Percentiles rank a stretch among this genome's conserved stretches.
Evolutionary conservation across 257 asterid genomes (phyloP).

Genomic region (Forsythia viridissima): DNA sequence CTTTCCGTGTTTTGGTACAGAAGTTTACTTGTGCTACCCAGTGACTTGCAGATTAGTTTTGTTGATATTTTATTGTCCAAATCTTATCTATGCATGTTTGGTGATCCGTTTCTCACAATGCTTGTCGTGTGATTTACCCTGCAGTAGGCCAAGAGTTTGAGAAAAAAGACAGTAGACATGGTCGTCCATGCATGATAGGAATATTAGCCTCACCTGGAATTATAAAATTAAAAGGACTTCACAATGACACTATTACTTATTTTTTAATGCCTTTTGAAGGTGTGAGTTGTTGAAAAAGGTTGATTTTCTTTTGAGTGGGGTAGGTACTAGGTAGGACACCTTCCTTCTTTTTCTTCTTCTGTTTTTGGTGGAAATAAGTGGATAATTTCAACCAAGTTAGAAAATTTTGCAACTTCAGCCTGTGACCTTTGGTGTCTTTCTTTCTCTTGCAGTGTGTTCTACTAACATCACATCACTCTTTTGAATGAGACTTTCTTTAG

Average conservation of each 20-base stretch:
- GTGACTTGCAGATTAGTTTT: background rate
- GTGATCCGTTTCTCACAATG: background rate
- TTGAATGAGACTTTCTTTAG: background rate
- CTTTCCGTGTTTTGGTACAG: background rate
- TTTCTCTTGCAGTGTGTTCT: background rate
- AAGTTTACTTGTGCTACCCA: background rate
- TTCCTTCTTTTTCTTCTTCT: background rate
- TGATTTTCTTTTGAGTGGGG: background rate
- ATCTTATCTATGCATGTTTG: background rate
- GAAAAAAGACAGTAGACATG: background rate
- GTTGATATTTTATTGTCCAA: background rate
- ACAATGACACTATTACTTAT: background rate
- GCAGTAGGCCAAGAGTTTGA: background rate
- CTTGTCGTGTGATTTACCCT: background rate
- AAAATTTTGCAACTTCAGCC: background rate
- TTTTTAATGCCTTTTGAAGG: background rate
- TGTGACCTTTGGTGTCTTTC: background rate
- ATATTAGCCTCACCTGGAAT: background rate
- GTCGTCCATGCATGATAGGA: background rate
- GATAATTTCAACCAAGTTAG: background rate
- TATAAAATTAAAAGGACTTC: background rate
- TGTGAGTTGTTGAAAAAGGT: constrained; percentile 1
- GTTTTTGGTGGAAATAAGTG: background rate
- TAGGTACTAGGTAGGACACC: background rate
- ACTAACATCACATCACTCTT: background rate